These are phyloP conservation scores for Astrocystis sublimbata DNA, from an alignment of 495 filamentous ascomycete genomes.

Conservation along the genomic window DNA sequence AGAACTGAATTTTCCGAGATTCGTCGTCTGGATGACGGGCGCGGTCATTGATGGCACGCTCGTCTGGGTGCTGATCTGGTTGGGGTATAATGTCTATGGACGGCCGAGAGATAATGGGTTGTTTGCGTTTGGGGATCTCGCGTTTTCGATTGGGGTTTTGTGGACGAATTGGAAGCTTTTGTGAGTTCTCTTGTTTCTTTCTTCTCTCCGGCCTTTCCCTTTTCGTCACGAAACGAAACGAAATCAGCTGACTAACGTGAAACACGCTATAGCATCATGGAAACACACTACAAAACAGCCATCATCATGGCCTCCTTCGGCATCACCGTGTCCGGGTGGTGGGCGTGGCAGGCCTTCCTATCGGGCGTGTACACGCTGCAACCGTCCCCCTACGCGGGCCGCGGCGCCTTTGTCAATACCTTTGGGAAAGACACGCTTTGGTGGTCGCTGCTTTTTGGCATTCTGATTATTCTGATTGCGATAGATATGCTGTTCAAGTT, in stretches of 20 bases:
- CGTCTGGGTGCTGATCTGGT: constrained; percentile 72
- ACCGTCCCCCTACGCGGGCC: constrained; percentile 69
- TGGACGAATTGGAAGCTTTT: constrained; percentile 77
- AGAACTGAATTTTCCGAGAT: constrained; percentile 75
- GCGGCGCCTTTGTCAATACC: constrained; percentile 60
- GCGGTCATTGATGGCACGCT: constrained; percentile 72
- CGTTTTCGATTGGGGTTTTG: constrained; percentile 69
- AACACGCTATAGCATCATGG: constrained; percentile 55
- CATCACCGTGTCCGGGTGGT: constrained; percentile 55
- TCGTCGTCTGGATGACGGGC: constrained; percentile 77
- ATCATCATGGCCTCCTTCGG: constrained; percentile 63
- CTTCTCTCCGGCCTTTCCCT: no score
- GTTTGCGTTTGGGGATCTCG: constrained; percentile 74
- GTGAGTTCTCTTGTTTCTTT: constrained; percentile 37
- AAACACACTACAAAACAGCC: constrained; percentile 77
- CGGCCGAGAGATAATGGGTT: constrained; percentile 53
- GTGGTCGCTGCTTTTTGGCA: constrained; percentile 68
- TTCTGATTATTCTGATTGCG: constrained; percentile 34
- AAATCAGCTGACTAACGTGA: not conserved
- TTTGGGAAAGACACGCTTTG: constrained; percentile 72
- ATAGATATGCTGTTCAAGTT: constrained; percentile 39
- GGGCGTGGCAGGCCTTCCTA: constrained; percentile 75
- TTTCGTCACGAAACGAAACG: not conserved
- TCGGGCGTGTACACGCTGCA: constrained; percentile 60
- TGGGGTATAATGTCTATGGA: constrained; percentile 57